Percentiles rank a stretch among this genome's conserved stretches.
These are phyloP conservation scores for Triticum monococcum DNA, from an alignment of 176 grass and related monocot genomes.

Conservation along the genomic window DNA sequence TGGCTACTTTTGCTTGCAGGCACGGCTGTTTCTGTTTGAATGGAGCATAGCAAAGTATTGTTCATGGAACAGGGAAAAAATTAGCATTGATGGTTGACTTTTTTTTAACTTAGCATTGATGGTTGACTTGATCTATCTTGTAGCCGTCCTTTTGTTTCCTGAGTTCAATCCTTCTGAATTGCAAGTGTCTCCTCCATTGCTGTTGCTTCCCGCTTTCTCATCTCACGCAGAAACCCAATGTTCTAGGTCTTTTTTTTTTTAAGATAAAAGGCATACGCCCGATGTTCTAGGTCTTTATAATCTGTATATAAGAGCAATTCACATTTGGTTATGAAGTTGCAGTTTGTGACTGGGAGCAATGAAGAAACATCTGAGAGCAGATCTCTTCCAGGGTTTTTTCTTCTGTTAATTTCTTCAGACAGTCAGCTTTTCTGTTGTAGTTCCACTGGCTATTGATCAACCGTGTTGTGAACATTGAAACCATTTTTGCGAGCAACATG, in stretches of 20 bases:
- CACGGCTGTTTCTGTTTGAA: not conserved
- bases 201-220: constrained; percentile 36
- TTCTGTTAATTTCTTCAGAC: constrained; percentile 51
- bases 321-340: not conserved
- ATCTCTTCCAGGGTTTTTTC: constrained; percentile 41
- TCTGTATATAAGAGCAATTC: constrained; percentile 24
- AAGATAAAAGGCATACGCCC: too few species aligned
- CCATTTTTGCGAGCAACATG: not conserved
- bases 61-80: too few species aligned
- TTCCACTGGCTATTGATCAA: not conserved
- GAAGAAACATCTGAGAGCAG: constrained; percentile 21
- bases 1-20: not conserved
- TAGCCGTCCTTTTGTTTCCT: constrained; percentile 29
- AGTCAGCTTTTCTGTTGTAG: not conserved
- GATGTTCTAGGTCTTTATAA: constrained; percentile 30
- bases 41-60: too few species aligned
- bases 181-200: constrained; percentile 1
- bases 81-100: too few species aligned
- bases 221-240: constrained; percentile 28
- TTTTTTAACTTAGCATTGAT: too few species aligned
- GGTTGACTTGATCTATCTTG: constrained; percentile 26
- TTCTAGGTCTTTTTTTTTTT: constrained; percentile 30
- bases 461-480: not conserved
- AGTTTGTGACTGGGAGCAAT: not conserved
- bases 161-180: constrained; percentile 36